Evolutionary conservation across 257 asterid genomes (phyloP), one percentile per base, ranked within the genome.

Genomic region (Solanum arcanum): DNA sequence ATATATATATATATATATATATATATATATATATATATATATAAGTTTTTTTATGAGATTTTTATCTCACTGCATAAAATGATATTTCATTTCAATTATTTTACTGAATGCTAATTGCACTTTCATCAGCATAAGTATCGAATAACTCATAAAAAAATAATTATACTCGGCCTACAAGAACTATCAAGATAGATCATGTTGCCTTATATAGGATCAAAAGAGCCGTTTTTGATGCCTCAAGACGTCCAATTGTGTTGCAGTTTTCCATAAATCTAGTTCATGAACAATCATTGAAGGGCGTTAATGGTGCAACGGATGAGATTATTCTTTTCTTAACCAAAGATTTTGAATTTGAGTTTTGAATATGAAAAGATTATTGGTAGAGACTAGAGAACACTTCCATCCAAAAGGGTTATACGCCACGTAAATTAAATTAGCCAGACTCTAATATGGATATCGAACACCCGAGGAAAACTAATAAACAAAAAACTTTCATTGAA

Each of bases 131-230:
- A 66, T 13, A 66, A 13, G 5, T 66, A 13, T 66, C 5, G 15
- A 27, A 27, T 66, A 66, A 66, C 37, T 66, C 0, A 5, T 0
- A 8, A 72, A 16, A 72, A 4, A 33, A 72, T 35, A 42, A 35
- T 16, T 72, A 69, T 69, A 29, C 33, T 70, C 33, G 81, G 29
- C 81, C 49, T 73, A 73, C 81, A 10, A 18, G 5, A 7, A 31
- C 14, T 18, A 72, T 70, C 56, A 29, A 60, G 78, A 86, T 59
- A 59, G 49, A 60, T 42, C 86, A 86, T 64, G 86, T 27, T 77
- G 9, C 27, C 68, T 59, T 12, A 12, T 25, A 66, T n/a, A 78
- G 56, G 52, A 77, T 23, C 49, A 46, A 20, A 76, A 42, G 23
- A n/a, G 23, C 62, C 72, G 33, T 23, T 37, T 33, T 20, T 33